Percentiles rank a stretch among this genome's conserved stretches.
These are phyloP conservation scores for Fraxinus angustifolia DNA, from an alignment of 305 asterid genomes.

Conservation along the genomic window DNA sequence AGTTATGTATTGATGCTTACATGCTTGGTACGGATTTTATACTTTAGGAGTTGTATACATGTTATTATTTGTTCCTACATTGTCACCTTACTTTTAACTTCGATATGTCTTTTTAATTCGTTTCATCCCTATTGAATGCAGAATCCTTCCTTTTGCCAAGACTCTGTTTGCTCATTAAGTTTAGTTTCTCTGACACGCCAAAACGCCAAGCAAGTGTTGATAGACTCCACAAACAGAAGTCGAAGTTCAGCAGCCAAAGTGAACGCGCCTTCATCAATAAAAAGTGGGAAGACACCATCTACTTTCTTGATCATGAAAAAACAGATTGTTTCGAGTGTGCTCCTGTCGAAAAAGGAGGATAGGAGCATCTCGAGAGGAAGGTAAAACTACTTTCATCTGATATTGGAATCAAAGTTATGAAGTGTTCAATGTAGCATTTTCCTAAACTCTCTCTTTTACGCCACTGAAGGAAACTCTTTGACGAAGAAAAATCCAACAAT, in stretches of 20 bases:
- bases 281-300: conserved; percentile 33
- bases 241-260: conserved; percentile 38
- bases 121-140: conserved; percentile 25
- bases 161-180: conserved; percentile 56
- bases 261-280: conserved; percentile 39
- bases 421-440: background rate
- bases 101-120: background rate
- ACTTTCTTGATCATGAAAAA: conserved; percentile 46
- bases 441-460: conserved; percentile 19
- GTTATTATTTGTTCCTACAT: conserved; percentile 8
- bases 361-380: conserved; percentile 50
- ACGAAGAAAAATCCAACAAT: conserved; percentile 30
- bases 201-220: conserved; percentile 44
- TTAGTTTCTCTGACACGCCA: conserved; percentile 66
- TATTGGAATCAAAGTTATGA: conserved; percentile 3
- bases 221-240: conserved; percentile 47
- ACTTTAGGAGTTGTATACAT: background rate
- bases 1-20: conserved; percentile 57
- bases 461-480: conserved; percentile 54
- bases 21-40: conserved; percentile 60
- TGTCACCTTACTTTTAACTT: background rate
- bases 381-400: conserved; percentile 33
- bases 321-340: conserved; percentile 26
- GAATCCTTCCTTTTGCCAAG: conserved; percentile 75
- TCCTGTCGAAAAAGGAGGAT: conserved; percentile 34